These are phyloP conservation scores for Scenedesmus sp. DNA, from an alignment of 163 green algal species.

Conservation along the genomic window DNA sequence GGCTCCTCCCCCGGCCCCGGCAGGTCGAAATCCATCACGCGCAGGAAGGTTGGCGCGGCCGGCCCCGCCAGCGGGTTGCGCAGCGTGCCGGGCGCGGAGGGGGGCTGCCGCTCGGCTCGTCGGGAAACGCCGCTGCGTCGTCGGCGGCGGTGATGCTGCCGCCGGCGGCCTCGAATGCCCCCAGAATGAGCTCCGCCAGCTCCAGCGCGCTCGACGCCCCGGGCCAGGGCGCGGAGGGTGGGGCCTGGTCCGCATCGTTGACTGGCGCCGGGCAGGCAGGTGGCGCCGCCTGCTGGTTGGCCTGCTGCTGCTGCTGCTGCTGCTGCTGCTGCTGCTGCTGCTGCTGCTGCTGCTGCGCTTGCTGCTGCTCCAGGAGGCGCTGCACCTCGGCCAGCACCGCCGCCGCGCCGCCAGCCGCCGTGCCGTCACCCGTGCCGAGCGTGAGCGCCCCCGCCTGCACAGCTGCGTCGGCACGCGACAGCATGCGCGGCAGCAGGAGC, in stretches of 20 bases:
- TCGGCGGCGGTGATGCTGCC: conserved; percentile 7
- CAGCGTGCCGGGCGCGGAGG: too few species aligned
- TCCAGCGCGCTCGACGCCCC: neutral
- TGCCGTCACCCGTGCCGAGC: neutral
- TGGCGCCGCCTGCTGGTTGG: neutral
- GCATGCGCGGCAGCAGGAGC: conserved; percentile 19
- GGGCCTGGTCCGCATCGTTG: too few species aligned
- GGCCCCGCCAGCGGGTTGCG: conserved; percentile 12
- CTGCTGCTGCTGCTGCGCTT: conserved; percentile 8
- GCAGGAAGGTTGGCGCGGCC: conserved; percentile 8
- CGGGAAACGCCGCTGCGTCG: too few species aligned
- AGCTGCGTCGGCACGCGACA: conserved; percentile 5
- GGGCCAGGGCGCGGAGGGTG: too few species aligned
- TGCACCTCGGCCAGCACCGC: neutral
- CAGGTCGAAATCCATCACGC: conserved; percentile 8
- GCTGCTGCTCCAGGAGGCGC: neutral
- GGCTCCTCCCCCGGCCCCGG: too few species aligned
- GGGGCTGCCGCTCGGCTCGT: too few species aligned
- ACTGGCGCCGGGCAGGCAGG: too few species aligned
- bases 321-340: conserved; percentile 17
- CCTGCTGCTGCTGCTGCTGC: conserved; percentile 1
- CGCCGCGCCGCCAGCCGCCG: neutral
- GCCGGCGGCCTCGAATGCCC: conserved; percentile 16
- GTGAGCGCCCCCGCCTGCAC: conserved; percentile 18
- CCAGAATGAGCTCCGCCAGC: conserved; percentile 33